Evolutionary conservation across 2,329 filamentous ascomycete species (phyloP).

Genomic region (Colletotrichum musae): DNA sequence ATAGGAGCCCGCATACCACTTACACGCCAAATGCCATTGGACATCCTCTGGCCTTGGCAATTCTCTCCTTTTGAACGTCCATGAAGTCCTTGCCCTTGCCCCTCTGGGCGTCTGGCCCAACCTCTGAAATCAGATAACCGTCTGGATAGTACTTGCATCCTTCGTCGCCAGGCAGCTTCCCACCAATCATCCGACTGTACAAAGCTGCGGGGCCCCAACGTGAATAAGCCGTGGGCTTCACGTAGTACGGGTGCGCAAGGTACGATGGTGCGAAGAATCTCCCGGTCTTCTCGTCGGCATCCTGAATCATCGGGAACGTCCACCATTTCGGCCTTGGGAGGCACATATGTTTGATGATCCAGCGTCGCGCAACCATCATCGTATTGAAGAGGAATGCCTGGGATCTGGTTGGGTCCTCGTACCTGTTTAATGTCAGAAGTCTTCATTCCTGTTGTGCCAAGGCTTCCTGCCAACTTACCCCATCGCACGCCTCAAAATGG

Average conservation of each 20-base stretch:
- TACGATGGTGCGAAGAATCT: constrained; percentile 57
- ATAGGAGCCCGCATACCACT: not conserved
- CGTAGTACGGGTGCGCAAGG: constrained; percentile 67
- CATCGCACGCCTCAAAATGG: constrained; percentile 19
- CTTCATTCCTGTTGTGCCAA: not conserved
- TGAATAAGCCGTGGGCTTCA: constrained; percentile 63
- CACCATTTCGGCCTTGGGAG: constrained; percentile 59
- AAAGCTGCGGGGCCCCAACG: constrained; percentile 63
- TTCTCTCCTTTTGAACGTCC: constrained; percentile 19
- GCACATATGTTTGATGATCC: constrained; percentile 62
- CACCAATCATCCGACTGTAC: constrained; percentile 60
- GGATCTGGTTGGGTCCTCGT: constrained; percentile 16
- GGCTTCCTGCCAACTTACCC: constrained; percentile 1
- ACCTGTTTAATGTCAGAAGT: not conserved
- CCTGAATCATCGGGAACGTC: constrained; percentile 47
- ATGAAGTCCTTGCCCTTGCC: constrained; percentile 43
- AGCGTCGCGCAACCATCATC: constrained; percentile 58
- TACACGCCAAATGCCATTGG: constrained; percentile 23
- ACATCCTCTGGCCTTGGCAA: constrained; percentile 14
- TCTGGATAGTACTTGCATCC: constrained; percentile 61
- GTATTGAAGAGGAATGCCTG: constrained; percentile 15
- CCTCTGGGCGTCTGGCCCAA: constrained; percentile 43
- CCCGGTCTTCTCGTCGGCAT: constrained; percentile 55
- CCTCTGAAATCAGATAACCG: constrained; percentile 57
- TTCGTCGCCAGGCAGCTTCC: constrained; percentile 63